Percentiles rank a stretch among this genome's conserved stretches.
Evolutionary conservation across 371 early-diverging fungal species (phyloP).

Genomic region (Polyrhizophydium stewartii): DNA sequence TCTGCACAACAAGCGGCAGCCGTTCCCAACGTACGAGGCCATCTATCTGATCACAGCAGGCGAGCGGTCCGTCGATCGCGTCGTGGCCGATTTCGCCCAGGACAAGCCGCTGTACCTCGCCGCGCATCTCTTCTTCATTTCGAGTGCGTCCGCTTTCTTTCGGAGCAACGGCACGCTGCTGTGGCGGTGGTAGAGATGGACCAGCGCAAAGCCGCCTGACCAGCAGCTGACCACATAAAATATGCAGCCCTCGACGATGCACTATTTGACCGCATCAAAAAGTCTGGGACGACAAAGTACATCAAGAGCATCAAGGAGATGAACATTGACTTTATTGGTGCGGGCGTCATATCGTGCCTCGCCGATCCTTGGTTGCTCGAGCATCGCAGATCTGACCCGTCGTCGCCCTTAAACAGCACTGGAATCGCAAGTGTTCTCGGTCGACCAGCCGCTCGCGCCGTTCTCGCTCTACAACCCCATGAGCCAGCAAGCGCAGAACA

Average conservation of each 20-base stretch:
- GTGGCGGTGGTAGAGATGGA: background rate
- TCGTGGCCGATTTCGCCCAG: slow-evolving; percentile 77
- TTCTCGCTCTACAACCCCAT: slow-evolving; percentile 55
- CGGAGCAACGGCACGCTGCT: background rate
- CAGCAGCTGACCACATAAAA: background rate
- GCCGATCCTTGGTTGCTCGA: too few species aligned
- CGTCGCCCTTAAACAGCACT: slow-evolving; percentile 43
- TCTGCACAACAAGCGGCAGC: slow-evolving; percentile 75
- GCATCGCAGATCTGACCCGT: background rate
- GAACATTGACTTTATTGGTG: slow-evolving; percentile 45
- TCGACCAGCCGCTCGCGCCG: slow-evolving; percentile 69
- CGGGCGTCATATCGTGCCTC: background rate
- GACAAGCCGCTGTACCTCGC: slow-evolving; percentile 37
- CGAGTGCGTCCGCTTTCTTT: slow-evolving; percentile 17
- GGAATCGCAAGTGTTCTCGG: slow-evolving; percentile 75
- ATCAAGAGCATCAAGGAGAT: slow-evolving; percentile 36
- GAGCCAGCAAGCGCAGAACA: slow-evolving; percentile 10
- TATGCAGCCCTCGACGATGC: slow-evolving; percentile 32
- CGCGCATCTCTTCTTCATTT: slow-evolving; percentile 43
- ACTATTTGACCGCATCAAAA: slow-evolving; percentile 35
- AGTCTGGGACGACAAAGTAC: slow-evolving; percentile 19
- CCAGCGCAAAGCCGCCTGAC: background rate
- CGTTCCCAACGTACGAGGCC: slow-evolving; percentile 85
- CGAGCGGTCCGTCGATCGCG: slow-evolving; percentile 63
- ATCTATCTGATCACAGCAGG: slow-evolving; percentile 91